Conservation (phyloP, 345 rosid species). For the Salix purpurea region DNA sequence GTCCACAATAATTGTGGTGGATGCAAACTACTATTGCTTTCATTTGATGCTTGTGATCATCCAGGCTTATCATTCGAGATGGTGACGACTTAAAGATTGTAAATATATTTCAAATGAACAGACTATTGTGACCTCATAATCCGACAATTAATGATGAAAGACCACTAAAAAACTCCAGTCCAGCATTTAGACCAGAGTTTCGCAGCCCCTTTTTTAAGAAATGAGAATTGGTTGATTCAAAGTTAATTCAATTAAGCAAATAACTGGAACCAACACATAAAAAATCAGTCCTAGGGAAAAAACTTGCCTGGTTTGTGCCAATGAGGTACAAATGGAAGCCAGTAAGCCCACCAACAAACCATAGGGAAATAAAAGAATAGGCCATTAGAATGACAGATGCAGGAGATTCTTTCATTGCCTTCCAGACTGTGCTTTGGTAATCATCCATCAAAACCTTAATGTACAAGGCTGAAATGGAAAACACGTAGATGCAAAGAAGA, state of each 20-base stretch:
- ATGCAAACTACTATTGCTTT: background rate
- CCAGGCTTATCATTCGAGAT: background rate
- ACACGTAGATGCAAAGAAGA: constrained; percentile 86
- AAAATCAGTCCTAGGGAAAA: background rate
- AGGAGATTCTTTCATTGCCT: constrained; percentile 85
- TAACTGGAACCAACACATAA: background rate
- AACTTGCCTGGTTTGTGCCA: constrained; percentile 80
- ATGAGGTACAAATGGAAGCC: constrained; percentile 93
- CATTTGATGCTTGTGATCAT: background rate
- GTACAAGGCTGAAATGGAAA: constrained; percentile 75
- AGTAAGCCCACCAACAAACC: constrained; percentile 97
- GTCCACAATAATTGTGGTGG: background rate
- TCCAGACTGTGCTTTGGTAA: constrained; percentile 65
- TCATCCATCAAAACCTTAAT: constrained; percentile 78
- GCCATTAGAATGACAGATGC: constrained; percentile 74
- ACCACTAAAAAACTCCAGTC: background rate
- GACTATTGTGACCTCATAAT: background rate
- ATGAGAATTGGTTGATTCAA: background rate
- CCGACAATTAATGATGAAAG: background rate
- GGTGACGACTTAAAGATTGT: background rate
- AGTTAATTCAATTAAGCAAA: background rate
- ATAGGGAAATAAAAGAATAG: constrained; percentile 75
- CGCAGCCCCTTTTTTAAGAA: background rate
- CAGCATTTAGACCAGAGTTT: background rate
- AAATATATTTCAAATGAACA: background rate